Percentiles rank a stretch among this genome's conserved stretches.
Evolutionary conservation across 2,329 filamentous ascomycete genomes (phyloP).

Genomic region (Trichoderma oligosporum): DNA sequence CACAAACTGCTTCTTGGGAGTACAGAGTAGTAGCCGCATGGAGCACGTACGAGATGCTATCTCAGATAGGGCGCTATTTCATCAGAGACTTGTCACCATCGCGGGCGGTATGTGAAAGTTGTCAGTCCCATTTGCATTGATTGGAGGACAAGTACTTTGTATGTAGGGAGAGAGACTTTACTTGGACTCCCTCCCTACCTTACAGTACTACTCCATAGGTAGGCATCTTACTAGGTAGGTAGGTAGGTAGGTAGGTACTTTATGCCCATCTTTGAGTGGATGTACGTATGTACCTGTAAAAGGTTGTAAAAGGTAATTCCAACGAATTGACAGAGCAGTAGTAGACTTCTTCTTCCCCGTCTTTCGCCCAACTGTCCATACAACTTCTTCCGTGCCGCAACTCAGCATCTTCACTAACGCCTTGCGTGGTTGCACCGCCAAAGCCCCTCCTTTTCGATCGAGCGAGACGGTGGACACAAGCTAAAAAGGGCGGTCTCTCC

Average conservation of each 20-base stretch:
- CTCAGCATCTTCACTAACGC: not conserved
- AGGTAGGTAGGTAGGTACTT: too few relatives aligned
- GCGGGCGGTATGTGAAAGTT: not conserved
- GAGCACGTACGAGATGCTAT: not conserved
- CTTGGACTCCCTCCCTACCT: too few relatives aligned
- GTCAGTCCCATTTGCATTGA: not conserved
- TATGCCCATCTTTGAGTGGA: too few relatives aligned
- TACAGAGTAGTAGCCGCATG: not conserved
- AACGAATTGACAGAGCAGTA: too few relatives aligned
- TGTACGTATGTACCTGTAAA: too few relatives aligned
- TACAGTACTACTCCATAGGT: too few relatives aligned
- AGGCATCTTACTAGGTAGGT: too few relatives aligned
- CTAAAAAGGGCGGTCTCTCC: conserved; percentile 20
- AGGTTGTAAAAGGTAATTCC: too few relatives aligned
- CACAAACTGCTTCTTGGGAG: too few relatives aligned
- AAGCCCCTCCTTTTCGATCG: not conserved
- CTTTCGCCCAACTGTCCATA: not conserved
- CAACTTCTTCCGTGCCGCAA: too few relatives aligned
- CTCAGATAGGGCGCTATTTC: not conserved
- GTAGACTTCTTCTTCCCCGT: not conserved
- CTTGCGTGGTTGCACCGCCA: conserved; percentile 10
- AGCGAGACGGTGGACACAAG: conserved; percentile 16
- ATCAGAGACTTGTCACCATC: not conserved
- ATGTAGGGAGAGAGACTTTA: not conserved
- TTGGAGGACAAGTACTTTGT: too few relatives aligned